Percentiles rank a stretch among this genome's conserved stretches.
Conservation (phyloP, 768 basidiomycete species). For the Plicaturopsis crispa region DNA sequence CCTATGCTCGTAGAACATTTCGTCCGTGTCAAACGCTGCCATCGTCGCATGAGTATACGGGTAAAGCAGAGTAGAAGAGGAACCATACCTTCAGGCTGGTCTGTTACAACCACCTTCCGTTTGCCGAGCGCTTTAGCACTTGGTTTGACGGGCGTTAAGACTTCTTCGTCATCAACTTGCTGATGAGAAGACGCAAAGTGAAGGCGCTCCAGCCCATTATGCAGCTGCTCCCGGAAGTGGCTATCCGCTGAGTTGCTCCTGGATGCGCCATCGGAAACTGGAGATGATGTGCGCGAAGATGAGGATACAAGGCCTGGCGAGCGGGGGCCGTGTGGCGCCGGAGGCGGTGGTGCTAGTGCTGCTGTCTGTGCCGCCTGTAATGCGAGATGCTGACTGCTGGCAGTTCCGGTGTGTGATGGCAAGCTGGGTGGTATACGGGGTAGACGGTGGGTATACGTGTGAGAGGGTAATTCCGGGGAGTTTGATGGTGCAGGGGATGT, state of each 20-base stretch:
- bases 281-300: conserved; percentile 67
- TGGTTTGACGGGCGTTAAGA: conserved; percentile 42
- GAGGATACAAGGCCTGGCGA: conserved; percentile 38
- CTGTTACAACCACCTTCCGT: conserved; percentile 51
- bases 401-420: too few relatives aligned
- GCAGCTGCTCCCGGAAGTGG: conserved; percentile 14
- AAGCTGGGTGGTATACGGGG: conserved; percentile 28
- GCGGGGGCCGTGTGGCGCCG: conserved; percentile 67
- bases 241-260: conserved; percentile 17
- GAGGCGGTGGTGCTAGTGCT: conserved; percentile 55
- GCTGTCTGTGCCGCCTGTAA: conserved; percentile 14
- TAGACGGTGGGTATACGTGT: conserved; percentile 25
- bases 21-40: conserved; percentile 50
- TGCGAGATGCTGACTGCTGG: conserved; percentile 8
- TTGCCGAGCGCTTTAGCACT: conserved; percentile 90
- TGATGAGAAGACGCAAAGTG: conserved; percentile 16
- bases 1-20: conserved; percentile 41
- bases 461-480: conserved; percentile 26
- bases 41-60: conserved; percentile 5
- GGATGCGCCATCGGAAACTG: conserved; percentile 21
- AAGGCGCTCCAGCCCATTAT: conserved; percentile 20
- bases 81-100: conserved; percentile 40
- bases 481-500: conserved; percentile 37
- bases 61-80: conserved; percentile 1
- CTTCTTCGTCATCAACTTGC: conserved; percentile 21